Conservation (phyloP, 768 basidiomycete genomes). For the Fomitopsis serialis region DNA sequence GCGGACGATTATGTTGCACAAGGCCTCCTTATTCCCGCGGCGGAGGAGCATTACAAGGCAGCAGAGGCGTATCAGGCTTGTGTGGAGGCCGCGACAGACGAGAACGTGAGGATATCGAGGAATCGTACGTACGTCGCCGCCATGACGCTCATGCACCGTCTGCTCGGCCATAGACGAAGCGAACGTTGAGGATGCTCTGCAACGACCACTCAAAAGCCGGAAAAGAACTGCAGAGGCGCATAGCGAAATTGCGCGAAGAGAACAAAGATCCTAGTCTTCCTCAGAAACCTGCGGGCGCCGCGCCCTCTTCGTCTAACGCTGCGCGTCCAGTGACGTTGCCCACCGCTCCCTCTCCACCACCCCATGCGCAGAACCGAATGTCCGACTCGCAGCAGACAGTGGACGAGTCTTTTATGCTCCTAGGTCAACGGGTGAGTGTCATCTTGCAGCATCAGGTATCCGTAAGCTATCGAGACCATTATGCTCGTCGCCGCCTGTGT, state of each 20-base stretch:
- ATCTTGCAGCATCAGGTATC: no score
- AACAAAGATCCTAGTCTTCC: slow-evolving; percentile 73
- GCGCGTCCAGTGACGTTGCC: slow-evolving; percentile 19
- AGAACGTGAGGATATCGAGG: slow-evolving; percentile 46
- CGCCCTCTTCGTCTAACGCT: slow-evolving; percentile 12
- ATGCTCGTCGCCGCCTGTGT: neutral
- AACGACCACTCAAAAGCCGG: slow-evolving; percentile 68
- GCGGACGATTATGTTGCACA: slow-evolving; percentile 66
- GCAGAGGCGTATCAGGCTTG: slow-evolving; percentile 72
- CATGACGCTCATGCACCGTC: neutral
- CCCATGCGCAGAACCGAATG: slow-evolving; percentile 41
- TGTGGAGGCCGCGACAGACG: slow-evolving; percentile 67
- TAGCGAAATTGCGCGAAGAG: slow-evolving; percentile 67
- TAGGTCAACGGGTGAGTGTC: slow-evolving; percentile 71
- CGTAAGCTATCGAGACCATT: no score
- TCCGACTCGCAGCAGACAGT: slow-evolving; percentile 49
- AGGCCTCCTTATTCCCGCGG: slow-evolving; percentile 67
- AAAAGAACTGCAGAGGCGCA: slow-evolving; percentile 66
- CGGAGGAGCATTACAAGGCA: slow-evolving; percentile 70
- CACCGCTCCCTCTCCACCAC: slow-evolving; percentile 40
- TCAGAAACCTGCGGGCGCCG: slow-evolving; percentile 44
- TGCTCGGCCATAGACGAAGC: slow-evolving; percentile 51
- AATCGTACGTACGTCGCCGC: neutral
- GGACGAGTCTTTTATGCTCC: slow-evolving; percentile 86
- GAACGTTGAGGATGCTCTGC: slow-evolving; percentile 70